phyloP scores from a whole-genome alignment of 805 yeast species.

The Lachancea mirantina region DNA sequence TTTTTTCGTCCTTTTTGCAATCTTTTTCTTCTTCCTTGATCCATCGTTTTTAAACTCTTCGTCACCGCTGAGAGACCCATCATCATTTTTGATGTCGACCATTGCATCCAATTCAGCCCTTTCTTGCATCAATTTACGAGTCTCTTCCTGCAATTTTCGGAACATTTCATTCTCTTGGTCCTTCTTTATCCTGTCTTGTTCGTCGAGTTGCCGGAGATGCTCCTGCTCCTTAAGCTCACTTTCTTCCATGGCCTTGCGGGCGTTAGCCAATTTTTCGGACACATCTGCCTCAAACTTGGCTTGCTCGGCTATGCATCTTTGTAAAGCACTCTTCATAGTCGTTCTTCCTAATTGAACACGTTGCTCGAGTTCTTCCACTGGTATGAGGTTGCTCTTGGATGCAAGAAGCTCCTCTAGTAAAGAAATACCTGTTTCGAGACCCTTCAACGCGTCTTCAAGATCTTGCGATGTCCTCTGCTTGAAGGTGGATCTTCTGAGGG shows the following conservation, averaged over 20 bases:
- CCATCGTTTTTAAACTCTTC: conserved; percentile 30
- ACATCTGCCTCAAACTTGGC: conserved; percentile 52
- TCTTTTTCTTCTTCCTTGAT: conserved; percentile 24
- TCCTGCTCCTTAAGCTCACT: conserved; percentile 43
- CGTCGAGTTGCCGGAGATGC: conserved; percentile 43
- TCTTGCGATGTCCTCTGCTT: conserved; percentile 57
- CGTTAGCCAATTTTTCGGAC: conserved; percentile 60
- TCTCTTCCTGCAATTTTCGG: conserved; percentile 47
- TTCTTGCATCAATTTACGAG: conserved; percentile 50
- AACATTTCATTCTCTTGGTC: conserved; percentile 49
- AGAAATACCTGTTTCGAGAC: conserved; percentile 55
- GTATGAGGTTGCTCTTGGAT: conserved; percentile 55
- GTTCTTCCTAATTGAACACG: conserved; percentile 81
- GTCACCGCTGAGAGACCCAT: conserved; percentile 30
- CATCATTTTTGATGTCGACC: conserved; percentile 34
- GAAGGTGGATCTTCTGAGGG: conserved; percentile 53
- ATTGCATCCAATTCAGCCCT: conserved; percentile 41
- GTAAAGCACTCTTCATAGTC: conserved; percentile 66
- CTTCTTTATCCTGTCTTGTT: conserved; percentile 37
- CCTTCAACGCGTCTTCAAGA: conserved; percentile 48
- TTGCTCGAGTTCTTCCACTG: conserved; percentile 70
- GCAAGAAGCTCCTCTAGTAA: conserved; percentile 52
- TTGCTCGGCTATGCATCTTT: conserved; percentile 65
- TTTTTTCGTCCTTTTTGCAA: conserved; percentile 20
- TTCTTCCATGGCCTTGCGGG: conserved; percentile 56